Evolutionary conservation across 192 early-diverging fungal genomes (phyloP).

Genomic region (Backusella tarrabulga): DNA sequence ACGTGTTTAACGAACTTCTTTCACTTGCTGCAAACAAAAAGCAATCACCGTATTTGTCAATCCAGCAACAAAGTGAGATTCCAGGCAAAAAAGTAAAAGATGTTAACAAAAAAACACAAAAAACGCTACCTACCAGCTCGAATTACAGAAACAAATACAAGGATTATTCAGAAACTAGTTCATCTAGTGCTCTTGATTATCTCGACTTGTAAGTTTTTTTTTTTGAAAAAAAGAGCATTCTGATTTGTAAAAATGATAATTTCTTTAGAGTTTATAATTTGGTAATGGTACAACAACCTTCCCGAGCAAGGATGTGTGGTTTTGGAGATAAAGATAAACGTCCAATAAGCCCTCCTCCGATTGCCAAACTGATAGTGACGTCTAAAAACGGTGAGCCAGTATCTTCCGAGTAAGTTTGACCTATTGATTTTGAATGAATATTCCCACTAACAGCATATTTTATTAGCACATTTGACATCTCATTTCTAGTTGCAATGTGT

Average conservation of each 20-base stretch:
- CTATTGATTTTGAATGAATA: neutral
- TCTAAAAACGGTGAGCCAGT: slow-evolving; percentile 49
- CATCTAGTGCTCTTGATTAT: neutral
- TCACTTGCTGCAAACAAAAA: slow-evolving; percentile 6
- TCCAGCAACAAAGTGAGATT: neutral
- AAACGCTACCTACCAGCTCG: neutral
- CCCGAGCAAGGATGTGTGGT: slow-evolving; percentile 74
- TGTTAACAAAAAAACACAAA: neutral
- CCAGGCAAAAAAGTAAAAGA: neutral
- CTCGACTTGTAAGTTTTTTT: neutral
- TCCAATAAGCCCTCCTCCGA: slow-evolving; percentile 68
- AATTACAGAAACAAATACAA: neutral
- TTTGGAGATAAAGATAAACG: slow-evolving; percentile 78
- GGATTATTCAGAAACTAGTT: neutral
- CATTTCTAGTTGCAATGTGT: slow-evolving; percentile 12
- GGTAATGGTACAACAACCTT: slow-evolving; percentile 68
- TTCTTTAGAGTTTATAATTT: slow-evolving; percentile 46
- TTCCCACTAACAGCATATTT: neutral
- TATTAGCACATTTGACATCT: neutral
- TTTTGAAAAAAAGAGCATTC: neutral
- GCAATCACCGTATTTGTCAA: neutral
- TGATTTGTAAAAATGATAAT: neutral
- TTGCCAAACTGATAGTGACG: slow-evolving; percentile 56
- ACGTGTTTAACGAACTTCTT: slow-evolving; percentile 9
- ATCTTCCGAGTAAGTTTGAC: slow-evolving; percentile 52